Conservation (phyloP, 1,284 basidiomycete species). For the Pholiota adiposa region DNA sequence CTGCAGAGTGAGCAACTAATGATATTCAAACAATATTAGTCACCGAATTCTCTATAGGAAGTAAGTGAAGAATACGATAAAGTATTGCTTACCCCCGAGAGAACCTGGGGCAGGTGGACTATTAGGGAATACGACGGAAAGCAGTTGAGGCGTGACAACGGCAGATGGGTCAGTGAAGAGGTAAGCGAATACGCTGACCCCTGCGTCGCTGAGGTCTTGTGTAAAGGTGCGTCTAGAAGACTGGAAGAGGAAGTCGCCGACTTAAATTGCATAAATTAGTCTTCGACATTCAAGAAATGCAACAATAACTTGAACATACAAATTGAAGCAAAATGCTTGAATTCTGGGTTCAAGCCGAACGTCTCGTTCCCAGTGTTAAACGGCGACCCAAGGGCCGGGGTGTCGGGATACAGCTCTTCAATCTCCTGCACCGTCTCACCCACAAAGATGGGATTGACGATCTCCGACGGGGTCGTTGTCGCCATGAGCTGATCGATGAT, state of each 20-base stretch:
- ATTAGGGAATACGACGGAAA: constrained; percentile 1
- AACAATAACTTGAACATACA: constrained; percentile 24
- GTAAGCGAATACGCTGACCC: constrained; percentile 46
- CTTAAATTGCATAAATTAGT: not conserved
- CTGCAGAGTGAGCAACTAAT: constrained; percentile 40
- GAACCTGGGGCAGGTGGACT: constrained; percentile 21
- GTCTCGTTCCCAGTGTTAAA: constrained; percentile 53
- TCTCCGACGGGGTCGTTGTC: constrained; percentile 22
- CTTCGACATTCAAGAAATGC: not conserved
- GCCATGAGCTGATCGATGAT: constrained; percentile 30
- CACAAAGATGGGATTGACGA: constrained; percentile 4
- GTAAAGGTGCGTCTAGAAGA: constrained; percentile 41
- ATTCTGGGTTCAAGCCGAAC: constrained; percentile 45
- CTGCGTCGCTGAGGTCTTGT: constrained; percentile 37
- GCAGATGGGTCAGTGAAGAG: constrained; percentile 46
- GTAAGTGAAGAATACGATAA: too few species aligned
- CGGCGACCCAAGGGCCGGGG: constrained; percentile 50
- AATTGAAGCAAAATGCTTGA: constrained; percentile 46
- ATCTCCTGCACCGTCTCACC: constrained; percentile 31
- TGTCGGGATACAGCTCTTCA: constrained; percentile 49
- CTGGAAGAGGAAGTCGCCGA: constrained; percentile 32
- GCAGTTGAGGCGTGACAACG: not conserved
- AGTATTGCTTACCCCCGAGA: constrained; percentile 35
- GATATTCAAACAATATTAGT: not conserved
- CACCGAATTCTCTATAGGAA: constrained; percentile 17